Evolutionary conservation across 306 rosid genomes (phyloP).

Genomic region (Canavalia ensiformis): DNA sequence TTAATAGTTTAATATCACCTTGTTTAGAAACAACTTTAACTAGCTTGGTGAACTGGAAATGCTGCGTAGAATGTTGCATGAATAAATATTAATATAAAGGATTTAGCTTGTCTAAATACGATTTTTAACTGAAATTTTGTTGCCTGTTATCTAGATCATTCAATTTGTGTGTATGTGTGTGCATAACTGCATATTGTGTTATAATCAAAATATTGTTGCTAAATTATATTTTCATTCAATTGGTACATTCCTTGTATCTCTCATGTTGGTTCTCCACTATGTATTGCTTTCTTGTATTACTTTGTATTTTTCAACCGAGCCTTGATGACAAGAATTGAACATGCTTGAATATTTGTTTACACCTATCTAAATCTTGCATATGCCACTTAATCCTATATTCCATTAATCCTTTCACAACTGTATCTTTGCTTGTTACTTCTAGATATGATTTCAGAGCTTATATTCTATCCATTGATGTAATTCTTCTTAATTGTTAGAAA

Average conservation of each 20-base stretch:
- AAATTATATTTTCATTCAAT: background rate
- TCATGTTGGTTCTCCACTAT: background rate
- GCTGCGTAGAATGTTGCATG: slow-evolving; percentile 7
- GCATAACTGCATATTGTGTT: background rate
- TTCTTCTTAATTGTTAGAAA: background rate
- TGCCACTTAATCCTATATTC: background rate
- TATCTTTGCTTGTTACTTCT: background rate
- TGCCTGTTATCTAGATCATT: background rate
- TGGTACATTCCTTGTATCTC: background rate
- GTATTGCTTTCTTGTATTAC: background rate
- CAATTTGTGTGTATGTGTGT: background rate
- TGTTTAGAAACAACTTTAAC: slow-evolving; percentile 33
- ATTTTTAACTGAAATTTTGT: background rate
- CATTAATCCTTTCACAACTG: background rate
- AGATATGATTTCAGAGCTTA: background rate
- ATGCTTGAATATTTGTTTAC: background rate
- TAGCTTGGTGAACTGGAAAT: slow-evolving; percentile 34
- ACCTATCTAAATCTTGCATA: slow-evolving; percentile 1
- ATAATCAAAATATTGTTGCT: background rate
- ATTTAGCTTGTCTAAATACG: slow-evolving; percentile 28
- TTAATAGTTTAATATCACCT: slow-evolving; percentile 38
- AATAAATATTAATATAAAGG: slow-evolving; percentile 21
- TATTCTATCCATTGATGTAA: background rate
- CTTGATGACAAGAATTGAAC: background rate
- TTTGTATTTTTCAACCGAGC: background rate